Percentiles rank a stretch among this genome's conserved stretches.
Evolutionary conservation across 2,329 filamentous ascomycete genomes (phyloP).

Genomic region (Neofusicoccum umdonicola): DNA sequence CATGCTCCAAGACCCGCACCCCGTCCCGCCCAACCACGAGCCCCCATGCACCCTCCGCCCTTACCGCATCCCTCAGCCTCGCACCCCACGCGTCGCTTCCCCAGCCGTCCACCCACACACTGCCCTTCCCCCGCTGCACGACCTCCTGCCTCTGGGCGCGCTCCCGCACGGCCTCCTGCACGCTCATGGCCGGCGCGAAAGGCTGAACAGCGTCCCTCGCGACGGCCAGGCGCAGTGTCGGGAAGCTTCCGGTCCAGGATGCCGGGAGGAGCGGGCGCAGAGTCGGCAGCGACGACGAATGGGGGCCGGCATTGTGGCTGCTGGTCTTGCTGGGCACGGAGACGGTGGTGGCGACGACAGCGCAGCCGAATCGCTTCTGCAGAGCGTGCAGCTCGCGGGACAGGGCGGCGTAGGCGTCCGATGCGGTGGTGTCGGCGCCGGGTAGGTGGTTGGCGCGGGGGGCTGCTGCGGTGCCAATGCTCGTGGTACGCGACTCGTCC

Average conservation of each 20-base stretch:
- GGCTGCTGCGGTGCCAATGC: not conserved
- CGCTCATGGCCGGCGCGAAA: slow-evolving; percentile 1
- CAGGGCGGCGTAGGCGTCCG: slow-evolving; percentile 20
- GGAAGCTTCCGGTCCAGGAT: slow-evolving; percentile 27
- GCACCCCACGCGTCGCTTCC: not conserved
- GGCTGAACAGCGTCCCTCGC: slow-evolving; percentile 30
- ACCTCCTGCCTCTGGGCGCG: not conserved
- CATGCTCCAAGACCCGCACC: not conserved
- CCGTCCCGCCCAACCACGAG: not conserved
- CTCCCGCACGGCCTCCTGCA: not conserved
- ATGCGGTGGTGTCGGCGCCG: not conserved
- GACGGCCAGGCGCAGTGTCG: slow-evolving; percentile 34
- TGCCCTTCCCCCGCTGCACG: not conserved
- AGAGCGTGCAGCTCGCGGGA: slow-evolving; percentile 17
- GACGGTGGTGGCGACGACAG: slow-evolving; percentile 11
- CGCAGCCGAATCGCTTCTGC: not conserved
- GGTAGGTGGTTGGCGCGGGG: not conserved
- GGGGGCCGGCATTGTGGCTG: not conserved
- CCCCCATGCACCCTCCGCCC: not conserved
- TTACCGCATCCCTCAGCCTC: not conserved
- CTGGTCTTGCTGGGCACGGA: not conserved
- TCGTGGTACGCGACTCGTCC: not conserved
- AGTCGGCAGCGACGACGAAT: slow-evolving; percentile 16
- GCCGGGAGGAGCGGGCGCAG: slow-evolving; percentile 29
- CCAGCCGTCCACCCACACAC: not conserved